Base-by-base conservation (phyloP, 2,329 filamentous ascomycete species). In the Aspergillus transmontanensis region DNA sequence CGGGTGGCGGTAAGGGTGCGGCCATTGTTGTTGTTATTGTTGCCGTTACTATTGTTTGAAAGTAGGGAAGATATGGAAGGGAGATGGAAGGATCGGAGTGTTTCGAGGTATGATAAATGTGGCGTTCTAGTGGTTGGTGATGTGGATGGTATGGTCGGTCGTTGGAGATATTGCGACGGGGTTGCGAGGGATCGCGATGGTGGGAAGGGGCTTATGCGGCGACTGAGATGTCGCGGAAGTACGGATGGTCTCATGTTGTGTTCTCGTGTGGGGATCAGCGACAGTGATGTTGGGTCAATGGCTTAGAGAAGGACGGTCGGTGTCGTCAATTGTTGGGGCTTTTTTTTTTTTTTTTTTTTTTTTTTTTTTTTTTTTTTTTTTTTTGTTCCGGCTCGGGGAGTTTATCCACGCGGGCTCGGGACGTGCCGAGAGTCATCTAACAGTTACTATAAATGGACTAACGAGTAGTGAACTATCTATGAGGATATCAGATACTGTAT, bases 1-100 rank as follows among this genome's bases (percentile, higher is more conserved):
- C 93, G 90, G 23, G 85, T 84, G 12, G 93, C 93, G 58, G 86
- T 87, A 62, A 98, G 84, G 67, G 82, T 87, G 74, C 94, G 91
- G 71, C 82, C 82, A 32, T 71, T 70, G 46, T 64, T 54, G 26
- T 65, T 66, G 43, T 65, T 65, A 43, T 63, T 68, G 58, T 63
- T 70, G 55, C 26, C 12, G 48, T 32, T 51, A 19, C 46, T 16
- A 28, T 63, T 60, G 58, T 63, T 68, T 53, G 65, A 51, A 59
- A 72, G 65, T 59, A 75, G 64, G 34, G 74, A 73, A 43, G 75
- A 71, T 60, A 77, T 67, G 0, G 70, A 69, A 6, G 75, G 69
- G 39, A 75, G 71, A 9, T 69, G 64, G 61, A 76, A 75, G 39
- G 62, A 51, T 58, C 74, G 66, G 30, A 21, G 14, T 39, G 51